Evolutionary conservation across 179 eudicot species (phyloP).

Genomic region (Amaranthus tricolor): DNA sequence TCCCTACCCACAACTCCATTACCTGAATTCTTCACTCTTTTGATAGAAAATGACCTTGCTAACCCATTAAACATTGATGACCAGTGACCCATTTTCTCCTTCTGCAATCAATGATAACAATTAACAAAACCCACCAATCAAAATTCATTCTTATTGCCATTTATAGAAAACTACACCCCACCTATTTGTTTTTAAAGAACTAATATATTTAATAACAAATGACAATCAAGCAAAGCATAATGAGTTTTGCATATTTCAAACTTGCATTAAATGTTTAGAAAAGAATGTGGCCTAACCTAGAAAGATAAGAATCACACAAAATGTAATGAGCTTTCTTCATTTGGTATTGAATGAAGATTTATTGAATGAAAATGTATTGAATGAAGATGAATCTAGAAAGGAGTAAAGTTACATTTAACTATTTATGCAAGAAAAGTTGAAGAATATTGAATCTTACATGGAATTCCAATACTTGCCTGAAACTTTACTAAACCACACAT

Average conservation of each 20-base stretch:
- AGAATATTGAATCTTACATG: constrained; percentile 42
- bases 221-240: constrained; percentile 16
- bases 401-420: constrained; percentile 15
- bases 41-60: constrained; percentile 59
- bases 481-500: constrained; percentile 22
- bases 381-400: constrained; percentile 26
- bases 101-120: constrained; percentile 11
- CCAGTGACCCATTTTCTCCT: constrained; percentile 65
- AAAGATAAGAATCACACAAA: too few relatives aligned
- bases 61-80: constrained; percentile 82
- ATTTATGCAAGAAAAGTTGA: constrained; percentile 21
- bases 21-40: constrained; percentile 46
- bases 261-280: not conserved
- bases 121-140: constrained; percentile 1
- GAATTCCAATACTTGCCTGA: constrained; percentile 39
- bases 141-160: not conserved
- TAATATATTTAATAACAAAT: not conserved
- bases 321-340: too few relatives aligned
- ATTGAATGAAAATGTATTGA: constrained; percentile 2
- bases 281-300: too few relatives aligned
- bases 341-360: not conserved
- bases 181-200: too few relatives aligned
- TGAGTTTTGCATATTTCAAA: constrained; percentile 1
- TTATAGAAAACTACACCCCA: not conserved
- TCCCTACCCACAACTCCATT: constrained; percentile 51